phyloP scores from a whole-genome alignment of 306 rosid genomes.

The Corylus heterophylla region DNA sequence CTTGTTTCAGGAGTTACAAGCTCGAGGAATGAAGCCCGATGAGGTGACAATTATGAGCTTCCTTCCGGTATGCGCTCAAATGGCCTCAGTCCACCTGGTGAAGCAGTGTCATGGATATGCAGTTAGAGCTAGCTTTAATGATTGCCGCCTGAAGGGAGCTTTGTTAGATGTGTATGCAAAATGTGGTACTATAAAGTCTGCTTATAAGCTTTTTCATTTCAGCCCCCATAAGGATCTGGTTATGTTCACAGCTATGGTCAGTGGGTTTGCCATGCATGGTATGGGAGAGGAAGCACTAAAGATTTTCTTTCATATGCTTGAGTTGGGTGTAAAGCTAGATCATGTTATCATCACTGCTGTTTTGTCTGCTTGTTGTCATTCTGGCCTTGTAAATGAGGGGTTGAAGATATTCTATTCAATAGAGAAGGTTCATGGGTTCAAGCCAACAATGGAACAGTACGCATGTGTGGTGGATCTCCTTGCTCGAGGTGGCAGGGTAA shows the following conservation, averaged over 20 bases:
- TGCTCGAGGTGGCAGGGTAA: slow-evolving; percentile 66
- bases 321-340: slow-evolving; percentile 64
- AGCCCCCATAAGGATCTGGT: slow-evolving; percentile 73
- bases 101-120: slow-evolving; percentile 82
- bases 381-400: slow-evolving; percentile 77
- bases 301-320: slow-evolving; percentile 65
- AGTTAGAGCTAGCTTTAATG: slow-evolving; percentile 57
- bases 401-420: slow-evolving; percentile 68
- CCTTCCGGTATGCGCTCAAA: slow-evolving; percentile 67
- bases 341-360: slow-evolving; percentile 67
- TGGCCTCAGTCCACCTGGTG: slow-evolving; percentile 63
- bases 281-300: slow-evolving; percentile 71
- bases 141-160: slow-evolving; percentile 63
- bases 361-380: slow-evolving; percentile 86
- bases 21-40: slow-evolving; percentile 77
- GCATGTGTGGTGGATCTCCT: slow-evolving; percentile 84
- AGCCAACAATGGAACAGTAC: slow-evolving; percentile 84
- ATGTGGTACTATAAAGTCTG: slow-evolving; percentile 63
- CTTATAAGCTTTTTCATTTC: slow-evolving; percentile 56
- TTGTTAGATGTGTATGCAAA: slow-evolving; percentile 82
- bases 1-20: slow-evolving; percentile 55
- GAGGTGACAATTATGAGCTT: slow-evolving; percentile 77
- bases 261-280: slow-evolving; percentile 87
- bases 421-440: slow-evolving; percentile 59
- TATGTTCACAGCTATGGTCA: slow-evolving; percentile 80